Base-by-base conservation (phyloP, 352 stramenopile genomes). In the Halophytophthora batemanensis region DNA sequence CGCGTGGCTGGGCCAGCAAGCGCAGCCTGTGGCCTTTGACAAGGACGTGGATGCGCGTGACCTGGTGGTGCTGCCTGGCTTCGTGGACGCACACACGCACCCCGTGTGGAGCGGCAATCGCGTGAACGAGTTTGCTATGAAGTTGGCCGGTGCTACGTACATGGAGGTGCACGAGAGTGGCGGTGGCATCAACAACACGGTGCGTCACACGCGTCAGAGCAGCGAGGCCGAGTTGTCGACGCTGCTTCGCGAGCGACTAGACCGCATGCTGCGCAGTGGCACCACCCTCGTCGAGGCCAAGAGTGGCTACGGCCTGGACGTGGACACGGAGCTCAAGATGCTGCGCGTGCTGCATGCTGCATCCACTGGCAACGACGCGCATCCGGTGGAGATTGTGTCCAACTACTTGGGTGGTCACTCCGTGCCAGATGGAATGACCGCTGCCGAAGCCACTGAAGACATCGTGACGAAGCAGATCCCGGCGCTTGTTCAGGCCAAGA, bases 71-170 rank as follows among this genome's bases (percentile, higher is more conserved):
- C 58, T 94, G 17, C 81, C 80, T 3, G 83, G 83, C 18, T 81
- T 94, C 29, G 77, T 94, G 10, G 83, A 94, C 45, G 80, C 74
- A 39, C 83, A 94, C 53, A 94, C 83, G 41, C 83, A 94, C 50
- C 83, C 83, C 2, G 83, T 94, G 22, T 94, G 78, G 77, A 87
- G 77, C 43, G 83, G 83, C 53, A 90, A 82, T 64, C 83, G 83
- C 57, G 81, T 91, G n/a, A 72, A 83, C 41, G 83, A 94, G 64
- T 94, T 91, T 41, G 80, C 78, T 41, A 90, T 94, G 80, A 94
- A 94, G 70, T 69, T 94, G 22, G 78, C 80, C 7, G 81, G 83
- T 13, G 83, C 83, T 17, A 90, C 81, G 6, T 93, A 94, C 66
- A 91, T 94, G 83, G 77, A 93, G 25, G 68, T 91, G 22, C 81